Evolutionary conservation across 805 yeast genomes (phyloP), one percentile per base, ranked within the genome.

Genomic region (Cyberlindnera lachancei): DNA sequence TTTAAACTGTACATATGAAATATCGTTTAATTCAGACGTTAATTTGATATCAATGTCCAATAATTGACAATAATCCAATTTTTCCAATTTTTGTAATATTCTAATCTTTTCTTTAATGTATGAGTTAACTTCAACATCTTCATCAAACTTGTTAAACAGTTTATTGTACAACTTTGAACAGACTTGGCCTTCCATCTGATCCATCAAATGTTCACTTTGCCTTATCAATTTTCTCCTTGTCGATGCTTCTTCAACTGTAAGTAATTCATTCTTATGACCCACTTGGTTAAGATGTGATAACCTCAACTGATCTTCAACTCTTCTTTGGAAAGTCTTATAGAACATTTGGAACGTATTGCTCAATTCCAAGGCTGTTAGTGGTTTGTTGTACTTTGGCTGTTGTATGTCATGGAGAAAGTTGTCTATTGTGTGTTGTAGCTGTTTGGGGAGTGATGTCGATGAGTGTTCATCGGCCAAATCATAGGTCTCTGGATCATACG

Each of bases 351-450:
- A 47, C 28, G 42, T 22, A 3, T 19, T 12, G 10, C 42, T 32
- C 18, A 49, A 15, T 17, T 47, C 40, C 1, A 35, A 38, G 6
- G 45, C 37, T 1, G 41, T 33, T 24, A 48, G 33, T 6, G 55
- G 55, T 20, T 25, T 40, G 15, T 31, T 21, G 24, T 47, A 42
- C 23, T 43, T 49, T 4, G 55, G 55, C 14, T 32, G 27, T 14
- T 27, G 38, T 7, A 49, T 27, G 17, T 50, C 55, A 9, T 26
- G 32, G 10, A 41, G 15, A 26, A 50, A 50, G n/a, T 30, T 22
- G 8, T 27, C 13, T 6, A 42, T 38, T 4, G 29, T 34, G 4
- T 19, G n/a, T 11, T 37, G 33, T 10, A 48, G 29, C 25, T 32
- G 31, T 5, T 10, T 15, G 6, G 50, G 48, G 1, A 49, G n/a